Evolutionary conservation across 2,329 filamentous ascomycete species (phyloP).

Genomic region (Botrytis aclada): DNA sequence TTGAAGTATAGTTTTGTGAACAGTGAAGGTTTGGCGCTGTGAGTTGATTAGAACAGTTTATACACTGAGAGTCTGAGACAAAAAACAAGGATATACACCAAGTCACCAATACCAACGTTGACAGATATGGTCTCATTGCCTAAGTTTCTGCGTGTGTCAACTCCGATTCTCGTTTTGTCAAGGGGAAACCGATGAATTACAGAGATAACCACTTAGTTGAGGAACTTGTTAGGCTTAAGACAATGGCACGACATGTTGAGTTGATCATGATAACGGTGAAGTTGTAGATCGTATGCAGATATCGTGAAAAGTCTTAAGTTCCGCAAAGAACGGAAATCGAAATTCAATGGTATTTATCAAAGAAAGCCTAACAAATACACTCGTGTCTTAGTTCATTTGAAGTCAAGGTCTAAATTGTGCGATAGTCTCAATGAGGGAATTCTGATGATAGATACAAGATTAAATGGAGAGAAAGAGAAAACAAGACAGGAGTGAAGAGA

Average conservation of each 20-base stretch:
- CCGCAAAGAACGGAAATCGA: no score
- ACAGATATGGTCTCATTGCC: constrained; percentile 12
- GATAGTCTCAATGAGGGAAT: background rate
- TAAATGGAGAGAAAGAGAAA: background rate
- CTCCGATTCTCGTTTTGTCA: background rate
- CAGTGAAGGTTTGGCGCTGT: constrained; percentile 20
- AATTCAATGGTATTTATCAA: background rate
- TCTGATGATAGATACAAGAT: no score
- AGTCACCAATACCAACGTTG: constrained; percentile 9
- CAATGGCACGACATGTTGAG: constrained; percentile 24
- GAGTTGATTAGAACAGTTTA: background rate
- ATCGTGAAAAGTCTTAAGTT: accelerated
- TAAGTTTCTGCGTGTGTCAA: background rate
- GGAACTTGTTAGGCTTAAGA: constrained; percentile 21
- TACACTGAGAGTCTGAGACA: no score
- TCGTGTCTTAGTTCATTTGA: background rate
- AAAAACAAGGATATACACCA: background rate
- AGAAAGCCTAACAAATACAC: no score
- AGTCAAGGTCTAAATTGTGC: no score
- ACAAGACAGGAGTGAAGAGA: background rate
- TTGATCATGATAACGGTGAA: background rate
- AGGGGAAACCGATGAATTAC: background rate
- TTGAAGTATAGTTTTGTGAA: constrained; percentile 24
- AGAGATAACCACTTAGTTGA: constrained; percentile 13
- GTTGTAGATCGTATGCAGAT: no score